Evolutionary conservation across 1,139 yeast genomes (phyloP).

Genomic region (Nadsonia starkeyi-henricii): DNA sequence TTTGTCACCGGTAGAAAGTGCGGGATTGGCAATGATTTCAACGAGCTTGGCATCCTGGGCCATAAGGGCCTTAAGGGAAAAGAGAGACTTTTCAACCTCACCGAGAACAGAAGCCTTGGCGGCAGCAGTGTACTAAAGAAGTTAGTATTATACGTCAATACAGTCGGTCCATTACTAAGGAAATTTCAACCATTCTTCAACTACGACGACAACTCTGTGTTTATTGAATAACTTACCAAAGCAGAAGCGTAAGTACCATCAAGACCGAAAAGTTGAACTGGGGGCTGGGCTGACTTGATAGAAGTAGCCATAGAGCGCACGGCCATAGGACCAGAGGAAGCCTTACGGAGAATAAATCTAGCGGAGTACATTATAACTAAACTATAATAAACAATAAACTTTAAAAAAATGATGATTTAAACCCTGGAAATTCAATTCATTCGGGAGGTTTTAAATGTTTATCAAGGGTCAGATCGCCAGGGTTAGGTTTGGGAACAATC

Average conservation of each 20-base stretch:
- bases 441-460: too few relatives aligned
- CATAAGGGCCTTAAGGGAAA: conserved; percentile 42
- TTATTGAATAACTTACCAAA: conserved; percentile 28
- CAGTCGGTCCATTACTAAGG: conserved; percentile 25
- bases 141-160: conserved; percentile 3
- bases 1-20: conserved; percentile 68
- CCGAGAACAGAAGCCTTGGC: conserved; percentile 69
- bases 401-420: too few relatives aligned
- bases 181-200: conserved; percentile 1
- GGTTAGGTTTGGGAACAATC: too few relatives aligned
- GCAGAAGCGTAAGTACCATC: conserved; percentile 98
- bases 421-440: too few relatives aligned
- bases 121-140: conserved; percentile 58
- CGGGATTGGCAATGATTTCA: conserved; percentile 64
- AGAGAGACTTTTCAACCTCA: conserved; percentile 54
- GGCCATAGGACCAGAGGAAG: conserved; percentile 12
- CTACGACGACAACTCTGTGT: not conserved
- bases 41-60: conserved; percentile 49
- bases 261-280: conserved; percentile 86
- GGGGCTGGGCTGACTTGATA: conserved; percentile 58
- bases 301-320: conserved; percentile 35
- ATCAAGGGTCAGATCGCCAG: too few relatives aligned
- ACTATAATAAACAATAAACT: too few relatives aligned
- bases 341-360: conserved; percentile 8
- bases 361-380: conserved; percentile 8